phyloP scores from a whole-genome alignment of 768 basidiomycete species.

The Pleurotus citrinopileatus region DNA sequence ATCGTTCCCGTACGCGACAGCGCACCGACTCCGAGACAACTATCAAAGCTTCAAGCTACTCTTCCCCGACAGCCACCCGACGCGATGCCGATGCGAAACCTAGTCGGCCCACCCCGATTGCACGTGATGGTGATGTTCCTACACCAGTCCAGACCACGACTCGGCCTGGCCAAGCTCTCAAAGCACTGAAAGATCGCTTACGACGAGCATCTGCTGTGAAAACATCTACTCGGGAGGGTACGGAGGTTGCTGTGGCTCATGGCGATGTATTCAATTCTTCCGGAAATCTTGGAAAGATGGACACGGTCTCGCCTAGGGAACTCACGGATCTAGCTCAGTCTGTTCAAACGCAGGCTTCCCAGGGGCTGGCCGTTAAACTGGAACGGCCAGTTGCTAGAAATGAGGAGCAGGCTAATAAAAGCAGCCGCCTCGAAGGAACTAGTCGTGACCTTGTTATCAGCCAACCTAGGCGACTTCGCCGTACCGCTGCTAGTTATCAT shows the following conservation, averaged over 20 bases:
- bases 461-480: background rate
- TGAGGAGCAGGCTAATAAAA: background rate
- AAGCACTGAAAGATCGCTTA: slow-evolving; percentile 3
- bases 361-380: background rate
- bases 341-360: background rate
- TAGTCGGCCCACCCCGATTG: background rate
- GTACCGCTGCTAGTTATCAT: background rate
- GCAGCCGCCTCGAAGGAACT: background rate
- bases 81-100: background rate
- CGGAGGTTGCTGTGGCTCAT: slow-evolving; percentile 3
- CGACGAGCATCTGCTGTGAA: background rate
- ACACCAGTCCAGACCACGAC: background rate
- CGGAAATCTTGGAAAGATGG: background rate
- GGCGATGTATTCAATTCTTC: background rate
- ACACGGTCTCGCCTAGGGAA: too few relatives aligned
- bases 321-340: background rate
- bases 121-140: background rate
- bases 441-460: background rate
- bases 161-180: background rate
- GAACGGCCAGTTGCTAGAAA: background rate
- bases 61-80: background rate
- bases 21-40: slow-evolving; percentile 1
- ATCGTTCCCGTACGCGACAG: slow-evolving; percentile 1
- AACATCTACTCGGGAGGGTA: background rate
- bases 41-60: background rate